A percentile compares a stretch with the other conserved stretches of the same genome.
Conservation (phyloP, 2,329 filamentous ascomycete species). For the Xylaria sp. region DNA sequence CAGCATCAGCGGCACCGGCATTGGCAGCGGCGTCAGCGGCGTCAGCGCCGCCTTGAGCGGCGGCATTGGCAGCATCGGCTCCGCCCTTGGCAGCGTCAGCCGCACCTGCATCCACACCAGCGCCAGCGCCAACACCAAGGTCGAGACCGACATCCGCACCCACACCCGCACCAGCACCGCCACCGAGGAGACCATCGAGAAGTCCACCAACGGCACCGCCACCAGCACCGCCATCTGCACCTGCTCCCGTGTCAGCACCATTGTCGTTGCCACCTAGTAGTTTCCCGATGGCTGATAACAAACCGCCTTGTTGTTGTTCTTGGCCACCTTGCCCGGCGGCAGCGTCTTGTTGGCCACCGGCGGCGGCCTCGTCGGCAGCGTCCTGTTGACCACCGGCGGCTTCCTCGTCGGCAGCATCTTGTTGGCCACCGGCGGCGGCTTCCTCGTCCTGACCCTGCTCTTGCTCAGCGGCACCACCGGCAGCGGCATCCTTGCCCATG, state of each 20-base stretch:
- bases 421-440: no score
- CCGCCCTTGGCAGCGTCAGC: neutral
- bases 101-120: neutral
- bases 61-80: neutral
- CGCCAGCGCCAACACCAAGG: no score
- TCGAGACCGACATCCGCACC: no score
- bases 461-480: neutral
- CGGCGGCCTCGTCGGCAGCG: no score
- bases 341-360: neutral
- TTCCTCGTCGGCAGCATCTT: no score
- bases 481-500: no score
- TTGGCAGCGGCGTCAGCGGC: neutral
- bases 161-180: no score
- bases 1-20: slow-evolving; percentile 6
- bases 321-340: neutral
- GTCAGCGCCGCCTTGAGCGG: neutral
- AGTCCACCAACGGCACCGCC: neutral
- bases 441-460: no score
- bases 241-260: no score
- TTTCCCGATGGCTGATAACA: no score
- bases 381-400: no score
- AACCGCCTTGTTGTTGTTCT: neutral
- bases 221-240: neutral
- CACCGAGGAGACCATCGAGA: neutral
- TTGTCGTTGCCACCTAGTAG: no score